Base-by-base conservation (phyloP, 108 stramenopile species). In the Fragilaria crotonensis region DNA sequence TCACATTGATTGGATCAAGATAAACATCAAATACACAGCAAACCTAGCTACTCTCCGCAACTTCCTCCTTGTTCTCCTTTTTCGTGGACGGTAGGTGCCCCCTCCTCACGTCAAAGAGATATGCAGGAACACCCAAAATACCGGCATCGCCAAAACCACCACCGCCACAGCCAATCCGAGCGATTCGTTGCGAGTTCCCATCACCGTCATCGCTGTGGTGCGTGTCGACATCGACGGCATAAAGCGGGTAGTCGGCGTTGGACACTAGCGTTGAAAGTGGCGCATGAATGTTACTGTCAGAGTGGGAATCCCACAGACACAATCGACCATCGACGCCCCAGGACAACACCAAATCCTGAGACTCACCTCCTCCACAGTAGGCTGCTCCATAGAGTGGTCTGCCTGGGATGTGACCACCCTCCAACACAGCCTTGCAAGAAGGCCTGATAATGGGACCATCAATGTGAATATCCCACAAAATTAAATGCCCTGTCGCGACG, bases 281-380 rank as follows among this genome's bases (percentile, higher is more conserved):
- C 59, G 75, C 77, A 48, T 72, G 62, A 19, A 87, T 69, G 54
- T 84, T 63, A 9, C 79, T 87, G 5, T 56, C 41, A 5, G 81
- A 77, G 14, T 56, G 50, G 7, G 85, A 78, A 54, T 87, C 83
- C 90, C 90, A 92, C 23, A 92, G 57, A 52, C 83, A 88, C 17
- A 92, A 55, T 33, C 68, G 77, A 3, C 90, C 90, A 60, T 92
- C 90, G 5, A 89, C 79, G 25, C 90, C 81, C 90, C 90, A 92
- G 3, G 90, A 83, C 29, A 92, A 19, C n/a, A 92, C 49, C 46
- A 88, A 61, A 30, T 88, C 69, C 57, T 89, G 59, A 41, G 11
- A 11, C 11, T 41, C 36, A 14, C 14, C 36, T 14, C 14, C 36
- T 30, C 81, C 82, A 62, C 62, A 79, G 48, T 82, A 83, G 28